Evolutionary conservation across 2,329 filamentous ascomycete genomes (phyloP).

Genomic region (Xylaria sp.): DNA sequence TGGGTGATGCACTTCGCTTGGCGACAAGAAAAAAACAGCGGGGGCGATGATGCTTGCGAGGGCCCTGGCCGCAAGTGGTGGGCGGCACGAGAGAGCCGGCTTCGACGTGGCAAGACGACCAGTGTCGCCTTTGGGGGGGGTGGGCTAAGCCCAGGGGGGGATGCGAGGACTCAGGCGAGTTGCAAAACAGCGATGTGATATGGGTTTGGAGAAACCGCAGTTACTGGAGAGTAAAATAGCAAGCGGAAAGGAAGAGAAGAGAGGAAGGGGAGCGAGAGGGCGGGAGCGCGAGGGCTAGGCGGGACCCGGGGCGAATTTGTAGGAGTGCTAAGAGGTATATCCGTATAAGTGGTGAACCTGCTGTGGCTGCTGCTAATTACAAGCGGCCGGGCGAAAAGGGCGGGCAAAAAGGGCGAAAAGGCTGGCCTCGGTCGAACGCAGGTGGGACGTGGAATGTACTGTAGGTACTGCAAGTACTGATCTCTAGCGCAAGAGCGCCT

Average conservation of each 20-base stretch:
- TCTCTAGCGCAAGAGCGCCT: neutral
- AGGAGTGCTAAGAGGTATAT: slow-evolving; percentile 38
- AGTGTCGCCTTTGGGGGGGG: slow-evolving; percentile 47
- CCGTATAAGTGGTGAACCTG: slow-evolving; percentile 22
- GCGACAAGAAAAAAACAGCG: slow-evolving; percentile 43
- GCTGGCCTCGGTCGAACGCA: slow-evolving; percentile 25
- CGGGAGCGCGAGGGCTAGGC: slow-evolving; percentile 35
- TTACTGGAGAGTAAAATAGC: slow-evolving; percentile 19
- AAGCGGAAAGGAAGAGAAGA: slow-evolving; percentile 18
- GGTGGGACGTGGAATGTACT: slow-evolving; percentile 16
- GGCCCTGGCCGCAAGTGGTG: slow-evolving; percentile 31
- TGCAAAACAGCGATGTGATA: slow-evolving; percentile 46
- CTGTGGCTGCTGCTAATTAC: slow-evolving; percentile 29
- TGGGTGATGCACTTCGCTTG: slow-evolving; percentile 42
- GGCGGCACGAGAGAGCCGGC: slow-evolving; percentile 33
- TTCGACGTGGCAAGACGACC: slow-evolving; percentile 45
- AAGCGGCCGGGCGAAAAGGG: slow-evolving; percentile 22
- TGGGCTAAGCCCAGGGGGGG: slow-evolving; percentile 50
- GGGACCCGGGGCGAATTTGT: slow-evolving; percentile 50
- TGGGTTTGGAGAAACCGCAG: slow-evolving; percentile 22
- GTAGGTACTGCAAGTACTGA: neutral
- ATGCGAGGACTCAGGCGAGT: slow-evolving; percentile 45
- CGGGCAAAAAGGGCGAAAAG: slow-evolving; percentile 10
- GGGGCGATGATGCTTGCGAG: slow-evolving; percentile 26
- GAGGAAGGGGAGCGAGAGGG: slow-evolving; percentile 20